Evolutionary conservation across 2,329 filamentous ascomycete species (phyloP).

Genomic region (Colletotrichum tofieldiae): DNA sequence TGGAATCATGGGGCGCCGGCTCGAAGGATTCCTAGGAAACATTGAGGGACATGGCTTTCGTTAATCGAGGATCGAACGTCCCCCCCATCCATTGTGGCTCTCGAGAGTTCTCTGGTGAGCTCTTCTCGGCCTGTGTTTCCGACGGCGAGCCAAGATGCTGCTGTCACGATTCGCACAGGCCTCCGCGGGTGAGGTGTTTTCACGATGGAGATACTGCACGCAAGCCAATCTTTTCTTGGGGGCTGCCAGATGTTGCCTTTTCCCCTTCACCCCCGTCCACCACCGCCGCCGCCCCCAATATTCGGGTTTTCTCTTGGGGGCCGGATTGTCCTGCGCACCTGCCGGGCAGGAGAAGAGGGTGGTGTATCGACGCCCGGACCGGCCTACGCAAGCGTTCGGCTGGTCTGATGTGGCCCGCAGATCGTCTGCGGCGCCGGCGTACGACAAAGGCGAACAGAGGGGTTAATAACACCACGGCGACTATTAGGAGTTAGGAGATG

Average conservation of each 20-base stretch:
- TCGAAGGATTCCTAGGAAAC: slow-evolving; percentile 19
- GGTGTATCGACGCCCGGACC: slow-evolving; percentile 9
- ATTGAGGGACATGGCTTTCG: slow-evolving; percentile 11
- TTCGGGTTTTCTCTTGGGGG: slow-evolving; percentile 20
- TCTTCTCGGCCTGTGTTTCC: slow-evolving; percentile 26
- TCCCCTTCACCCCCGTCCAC: background rate
- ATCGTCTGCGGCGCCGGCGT: slow-evolving; percentile 14
- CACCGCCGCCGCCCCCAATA: slow-evolving; percentile 13
- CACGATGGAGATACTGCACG: slow-evolving; percentile 8
- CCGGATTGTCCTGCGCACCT: slow-evolving; percentile 22
- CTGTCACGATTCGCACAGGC: slow-evolving; percentile 31
- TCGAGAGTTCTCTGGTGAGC: background rate
- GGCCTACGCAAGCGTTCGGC: slow-evolving; percentile 10
- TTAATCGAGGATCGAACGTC: slow-evolving; percentile 23
- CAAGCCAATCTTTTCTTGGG: slow-evolving; percentile 6
- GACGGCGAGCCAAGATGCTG: slow-evolving; percentile 32
- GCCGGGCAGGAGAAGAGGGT: slow-evolving; percentile 12
- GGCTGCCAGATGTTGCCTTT: slow-evolving; percentile 18
- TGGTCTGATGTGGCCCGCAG: slow-evolving; percentile 27
- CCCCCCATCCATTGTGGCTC: slow-evolving; percentile 5
- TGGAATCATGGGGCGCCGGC: slow-evolving; percentile 9
- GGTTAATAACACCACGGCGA: slow-evolving; percentile 25
- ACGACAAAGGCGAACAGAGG: slow-evolving; percentile 26
- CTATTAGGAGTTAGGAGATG: slow-evolving; percentile 30
- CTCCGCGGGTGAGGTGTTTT: slow-evolving; percentile 6